These are phyloP conservation scores for Pichia pseudocactophila DNA, from an alignment of 805 yeast genomes.

Conservation along the genomic window DNA sequence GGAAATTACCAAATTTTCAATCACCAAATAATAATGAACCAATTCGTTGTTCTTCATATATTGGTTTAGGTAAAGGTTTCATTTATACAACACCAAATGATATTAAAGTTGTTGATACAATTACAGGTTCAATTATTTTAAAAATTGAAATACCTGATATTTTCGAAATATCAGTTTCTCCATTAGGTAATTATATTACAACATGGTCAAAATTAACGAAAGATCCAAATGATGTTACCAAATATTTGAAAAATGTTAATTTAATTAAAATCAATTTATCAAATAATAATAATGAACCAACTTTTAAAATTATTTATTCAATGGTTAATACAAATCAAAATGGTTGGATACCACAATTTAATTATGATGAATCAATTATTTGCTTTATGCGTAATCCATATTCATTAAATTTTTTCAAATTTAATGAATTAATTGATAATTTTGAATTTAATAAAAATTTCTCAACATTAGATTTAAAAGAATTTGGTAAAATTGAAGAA, in stretches of 20 bases:
- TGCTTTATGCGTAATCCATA: slow-evolving; percentile 44
- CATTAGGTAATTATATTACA: slow-evolving; percentile 70
- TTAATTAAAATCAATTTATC: slow-evolving; percentile 48
- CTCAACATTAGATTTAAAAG: slow-evolving; percentile 51
- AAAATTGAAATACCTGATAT: slow-evolving; percentile 54
- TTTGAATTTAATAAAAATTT: slow-evolving; percentile 42
- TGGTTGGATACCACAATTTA: slow-evolving; percentile 90
- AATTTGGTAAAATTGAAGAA: slow-evolving; percentile 35
- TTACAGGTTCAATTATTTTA: slow-evolving; percentile 36
- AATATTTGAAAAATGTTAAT: slow-evolving; percentile 71
- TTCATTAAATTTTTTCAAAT: slow-evolving; percentile 62
- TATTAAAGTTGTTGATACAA: slow-evolving; percentile 52
- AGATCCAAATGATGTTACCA: slow-evolving; percentile 54
- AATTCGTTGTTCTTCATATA: slow-evolving; percentile 56
- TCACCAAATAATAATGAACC: slow-evolving; percentile 28
- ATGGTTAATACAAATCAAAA: slow-evolving; percentile 76
- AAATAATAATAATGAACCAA: slow-evolving; percentile 9
- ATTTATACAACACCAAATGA: slow-evolving; percentile 63
- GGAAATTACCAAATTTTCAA: slow-evolving; percentile 22
- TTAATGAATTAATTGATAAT: slow-evolving; percentile 19
- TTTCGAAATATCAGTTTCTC: slow-evolving; percentile 81
- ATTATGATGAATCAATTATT: slow-evolving; percentile 66
- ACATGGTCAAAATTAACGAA: slow-evolving; percentile 87
- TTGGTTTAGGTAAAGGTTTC: slow-evolving; percentile 58
- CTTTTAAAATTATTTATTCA: slow-evolving; percentile 28